phyloP scores from a whole-genome alignment of 768 basidiomycete genomes.

The Xanthoconium stramineum region DNA sequence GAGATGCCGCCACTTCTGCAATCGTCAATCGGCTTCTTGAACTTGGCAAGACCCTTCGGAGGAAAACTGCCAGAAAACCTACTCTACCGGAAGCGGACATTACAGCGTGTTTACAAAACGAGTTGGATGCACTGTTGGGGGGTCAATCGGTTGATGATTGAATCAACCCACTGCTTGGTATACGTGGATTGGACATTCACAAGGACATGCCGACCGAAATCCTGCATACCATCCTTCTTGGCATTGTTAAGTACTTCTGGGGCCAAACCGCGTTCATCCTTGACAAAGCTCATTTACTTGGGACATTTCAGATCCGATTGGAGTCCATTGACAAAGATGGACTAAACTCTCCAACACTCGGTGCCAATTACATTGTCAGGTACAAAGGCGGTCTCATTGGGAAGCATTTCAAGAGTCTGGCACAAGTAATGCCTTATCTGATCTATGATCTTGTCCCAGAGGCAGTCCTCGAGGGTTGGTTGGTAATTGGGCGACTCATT shows the following conservation, averaged over 20 bases:
- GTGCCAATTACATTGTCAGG: slow-evolving; percentile 31
- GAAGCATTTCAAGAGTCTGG: slow-evolving; percentile 14
- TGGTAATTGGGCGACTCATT: slow-evolving; percentile 32
- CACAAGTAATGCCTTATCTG: no score
- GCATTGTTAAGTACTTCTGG: slow-evolving; percentile 35
- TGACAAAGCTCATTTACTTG: slow-evolving; percentile 18
- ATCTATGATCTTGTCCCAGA: slow-evolving; percentile 28
- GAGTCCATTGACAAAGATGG: slow-evolving; percentile 25
- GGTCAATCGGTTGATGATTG: slow-evolving; percentile 2
- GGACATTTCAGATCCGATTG: slow-evolving; percentile 22
- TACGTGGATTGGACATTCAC: slow-evolving; percentile 6
- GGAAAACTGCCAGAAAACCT: background rate
- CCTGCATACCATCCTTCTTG: slow-evolving; percentile 18
- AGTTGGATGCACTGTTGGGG: slow-evolving; percentile 2
- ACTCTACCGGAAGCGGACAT: slow-evolving; percentile 2
- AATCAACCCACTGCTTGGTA: slow-evolving; percentile 15
- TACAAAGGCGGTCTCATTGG: slow-evolving; percentile 32
- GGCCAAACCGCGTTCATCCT: slow-evolving; percentile 19
- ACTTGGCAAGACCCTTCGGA: slow-evolving; percentile 24
- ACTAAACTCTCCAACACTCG: slow-evolving; percentile 22
- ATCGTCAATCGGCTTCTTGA: slow-evolving; percentile 30
- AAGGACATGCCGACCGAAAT: slow-evolving; percentile 31
- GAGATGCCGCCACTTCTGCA: slow-evolving; percentile 29
- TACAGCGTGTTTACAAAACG: background rate
- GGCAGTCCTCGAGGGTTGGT: slow-evolving; percentile 26